Base-by-base conservation (phyloP, 345 rosid species). In the Bretschneidera sinensis region DNA sequence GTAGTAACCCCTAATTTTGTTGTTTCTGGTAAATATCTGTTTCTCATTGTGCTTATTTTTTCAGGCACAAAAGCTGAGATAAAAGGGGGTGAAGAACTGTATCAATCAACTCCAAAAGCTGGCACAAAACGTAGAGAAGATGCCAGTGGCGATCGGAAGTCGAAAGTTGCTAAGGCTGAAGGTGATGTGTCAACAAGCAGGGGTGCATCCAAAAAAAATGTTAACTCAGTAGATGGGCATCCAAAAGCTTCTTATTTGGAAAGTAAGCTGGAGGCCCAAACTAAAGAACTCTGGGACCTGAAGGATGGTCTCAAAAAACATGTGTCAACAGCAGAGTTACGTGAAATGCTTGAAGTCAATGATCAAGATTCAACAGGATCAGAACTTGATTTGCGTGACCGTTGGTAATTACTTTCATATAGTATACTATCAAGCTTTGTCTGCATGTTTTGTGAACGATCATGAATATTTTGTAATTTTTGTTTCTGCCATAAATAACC, bases 331-430 rank as follows among this genome's bases (percentile, higher is more conserved):
- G 80, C 68, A 28, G 95, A 86, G 83, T 25, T 90, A 81, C 91
- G 91, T 35, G 80, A 82, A 76, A 82, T 94, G 91, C 95, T 94
- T 66, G 86, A 79, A 57, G 66, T 63, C 61, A 90, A 90, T 73
- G 78, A 52, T 69, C 97, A 94, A 73, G 88, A 85, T 70, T 69
- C 92, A 49, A 63, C 85, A 67, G 95, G 97, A 75, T 76, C 97
- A 54, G 97, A 94, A 73, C 85, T 90, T 73, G 92, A 83, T 76
- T 73, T 94, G 73, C 86, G 95, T 6, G 99, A 90, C 60, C 76
- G 72, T 23, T 94, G 99, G 99, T 94, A 82, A 74, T 63, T 31
- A 31, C 61, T 7, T 55, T 62, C 24, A n/a, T 22, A 48, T 21
- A 4, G 45, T 35, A n/a, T 34, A 9, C 19, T 49, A 8, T 19